phyloP scores from a whole-genome alignment of 2,329 filamentous ascomycete species.

The Albifimbria verrucaria region DNA sequence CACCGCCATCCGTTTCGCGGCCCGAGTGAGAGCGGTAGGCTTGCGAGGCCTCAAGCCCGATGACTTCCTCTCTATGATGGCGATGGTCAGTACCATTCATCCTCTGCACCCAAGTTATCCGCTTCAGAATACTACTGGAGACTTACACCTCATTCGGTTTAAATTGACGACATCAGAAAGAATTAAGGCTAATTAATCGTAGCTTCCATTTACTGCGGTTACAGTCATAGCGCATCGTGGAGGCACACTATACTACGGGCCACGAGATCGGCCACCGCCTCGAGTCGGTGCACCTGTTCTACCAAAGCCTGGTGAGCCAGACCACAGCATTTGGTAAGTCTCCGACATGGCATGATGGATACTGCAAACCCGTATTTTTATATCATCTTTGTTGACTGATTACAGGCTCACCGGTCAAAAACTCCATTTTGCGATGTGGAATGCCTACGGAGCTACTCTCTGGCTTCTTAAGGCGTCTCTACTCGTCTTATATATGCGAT shows the following conservation, averaged over 20 bases:
- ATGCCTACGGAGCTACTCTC: not conserved
- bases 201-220: not conserved
- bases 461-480: constrained; percentile 1
- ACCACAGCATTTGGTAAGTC: not conserved
- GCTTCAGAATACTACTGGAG: too few species aligned
- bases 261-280: not conserved
- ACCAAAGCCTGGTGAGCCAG: not conserved
- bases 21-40: constrained; percentile 40
- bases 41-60: constrained; percentile 42
- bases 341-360: not conserved
- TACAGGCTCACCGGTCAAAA: not conserved
- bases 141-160: too few species aligned
- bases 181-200: not conserved
- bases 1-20: constrained; percentile 42
- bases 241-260: not conserved
- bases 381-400: too few species aligned
- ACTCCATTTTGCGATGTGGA: not conserved
- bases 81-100: constrained; percentile 34
- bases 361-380: too few species aligned
- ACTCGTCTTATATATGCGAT: not conserved
- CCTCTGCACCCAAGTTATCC: too few species aligned
- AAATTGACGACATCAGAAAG: too few species aligned
- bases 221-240: not conserved
- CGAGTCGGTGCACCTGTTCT: not conserved
- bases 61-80: constrained; percentile 51